Evolutionary conservation across 305 asterid genomes (phyloP).

Genomic region (Euphrasia arctica): DNA sequence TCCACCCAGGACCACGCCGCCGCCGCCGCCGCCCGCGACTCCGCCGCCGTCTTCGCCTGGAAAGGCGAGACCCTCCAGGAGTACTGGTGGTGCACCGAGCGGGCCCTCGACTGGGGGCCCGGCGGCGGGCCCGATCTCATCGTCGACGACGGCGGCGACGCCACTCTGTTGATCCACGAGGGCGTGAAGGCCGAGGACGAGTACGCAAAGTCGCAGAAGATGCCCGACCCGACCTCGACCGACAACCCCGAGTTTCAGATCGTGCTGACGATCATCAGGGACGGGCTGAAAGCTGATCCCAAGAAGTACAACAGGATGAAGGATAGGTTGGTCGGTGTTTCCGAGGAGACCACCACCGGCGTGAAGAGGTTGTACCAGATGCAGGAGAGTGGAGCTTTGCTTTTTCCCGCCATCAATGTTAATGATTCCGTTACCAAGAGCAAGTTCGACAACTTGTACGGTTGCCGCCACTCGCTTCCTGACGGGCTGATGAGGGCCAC

Average conservation of each 20-base stretch:
- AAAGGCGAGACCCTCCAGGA: slow-evolving; percentile 39
- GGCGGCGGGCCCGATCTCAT: slow-evolving; percentile 60
- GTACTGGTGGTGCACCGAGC: slow-evolving; percentile 74
- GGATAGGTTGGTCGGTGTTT: slow-evolving; percentile 59
- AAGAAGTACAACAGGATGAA: slow-evolving; percentile 25
- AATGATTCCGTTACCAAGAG: slow-evolving; percentile 59
- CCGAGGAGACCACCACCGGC: slow-evolving; percentile 56
- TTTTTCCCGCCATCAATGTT: slow-evolving; percentile 24
- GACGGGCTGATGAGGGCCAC: slow-evolving; percentile 9
- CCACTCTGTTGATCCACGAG: slow-evolving; percentile 28
- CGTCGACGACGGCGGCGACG: slow-evolving; percentile 67
- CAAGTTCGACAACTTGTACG: slow-evolving; percentile 10
- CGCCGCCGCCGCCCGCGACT: not conserved
- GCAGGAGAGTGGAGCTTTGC: slow-evolving; percentile 53
- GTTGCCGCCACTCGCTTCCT: not conserved
- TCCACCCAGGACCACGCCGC: not conserved
- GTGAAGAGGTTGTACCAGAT: slow-evolving; percentile 38
- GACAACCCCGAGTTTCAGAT: slow-evolving; percentile 63
- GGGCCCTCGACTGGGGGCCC: slow-evolving; percentile 70
- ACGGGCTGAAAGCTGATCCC: slow-evolving; percentile 33
- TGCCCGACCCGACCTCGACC: slow-evolving; percentile 56
- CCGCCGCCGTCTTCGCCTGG: not conserved
- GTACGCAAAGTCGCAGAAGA: slow-evolving; percentile 36
- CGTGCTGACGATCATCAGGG: slow-evolving; percentile 16
- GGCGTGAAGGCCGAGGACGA: slow-evolving; percentile 57